Evolutionary conservation across 257 asterid species (phyloP).

Genomic region (Scutellaria minor): DNA sequence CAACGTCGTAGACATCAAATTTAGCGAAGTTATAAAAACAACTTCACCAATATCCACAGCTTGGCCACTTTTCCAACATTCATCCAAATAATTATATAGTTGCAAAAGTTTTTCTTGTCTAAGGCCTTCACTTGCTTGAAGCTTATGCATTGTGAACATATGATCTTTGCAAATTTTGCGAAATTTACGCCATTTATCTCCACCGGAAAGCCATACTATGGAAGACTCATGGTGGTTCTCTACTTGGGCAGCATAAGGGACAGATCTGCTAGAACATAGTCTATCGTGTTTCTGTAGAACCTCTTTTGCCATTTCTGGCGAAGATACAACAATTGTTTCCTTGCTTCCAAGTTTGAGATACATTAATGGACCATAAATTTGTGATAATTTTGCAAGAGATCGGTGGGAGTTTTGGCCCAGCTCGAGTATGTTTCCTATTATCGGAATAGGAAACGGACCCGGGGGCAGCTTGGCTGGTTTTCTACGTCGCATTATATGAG

Average conservation of each 20-base stretch:
- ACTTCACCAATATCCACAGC: conserved; percentile 29
- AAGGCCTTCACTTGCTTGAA: conserved; percentile 37
- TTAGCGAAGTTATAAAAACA: conserved; percentile 35
- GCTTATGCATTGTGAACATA: conserved; percentile 21
- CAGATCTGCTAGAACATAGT: conserved; percentile 8
- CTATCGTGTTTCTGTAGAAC: conserved; percentile 32
- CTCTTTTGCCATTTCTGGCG: conserved; percentile 35
- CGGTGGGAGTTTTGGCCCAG: conserved; percentile 30
- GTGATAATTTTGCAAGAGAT: conserved; percentile 11
- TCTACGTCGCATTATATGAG: background rate
- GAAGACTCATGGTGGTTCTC: conserved; percentile 28
- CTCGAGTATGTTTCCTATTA: conserved; percentile 24
- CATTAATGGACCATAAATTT: conserved; percentile 38
- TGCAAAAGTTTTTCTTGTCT: conserved; percentile 32
- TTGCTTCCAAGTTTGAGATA: conserved; percentile 39
- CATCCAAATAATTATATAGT: conserved; percentile 17
- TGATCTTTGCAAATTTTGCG: conserved; percentile 32
- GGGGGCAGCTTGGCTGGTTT: background rate
- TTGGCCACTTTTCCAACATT: background rate
- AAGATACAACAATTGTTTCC: conserved; percentile 28
- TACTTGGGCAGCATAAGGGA: background rate
- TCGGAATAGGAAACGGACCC: conserved; percentile 7
- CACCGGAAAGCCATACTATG: conserved; percentile 32
- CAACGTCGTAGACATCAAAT: conserved; percentile 31
- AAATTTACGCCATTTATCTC: conserved; percentile 23